These are phyloP conservation scores for Monocercomonoides exilis DNA, from an alignment of 78 protist species.

Conservation along the genomic window DNA sequence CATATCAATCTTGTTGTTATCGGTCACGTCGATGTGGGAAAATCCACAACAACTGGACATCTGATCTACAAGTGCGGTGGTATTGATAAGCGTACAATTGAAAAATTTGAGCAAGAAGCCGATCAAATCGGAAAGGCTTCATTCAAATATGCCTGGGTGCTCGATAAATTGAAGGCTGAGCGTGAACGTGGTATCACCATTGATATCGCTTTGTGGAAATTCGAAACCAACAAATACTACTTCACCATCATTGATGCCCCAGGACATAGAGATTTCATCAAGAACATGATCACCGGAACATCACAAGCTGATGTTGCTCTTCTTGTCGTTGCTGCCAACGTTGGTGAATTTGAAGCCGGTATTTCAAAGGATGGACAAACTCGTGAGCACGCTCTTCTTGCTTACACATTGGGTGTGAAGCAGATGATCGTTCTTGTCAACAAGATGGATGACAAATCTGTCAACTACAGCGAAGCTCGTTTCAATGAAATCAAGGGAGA, in stretches of 20 bases:
- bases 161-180: slow-evolving; percentile 29
- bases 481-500: slow-evolving; percentile 43
- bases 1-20: slow-evolving; percentile 42
- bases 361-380: slow-evolving; percentile 31
- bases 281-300: slow-evolving; percentile 43
- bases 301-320: slow-evolving; percentile 38
- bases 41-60: slow-evolving; percentile 91
- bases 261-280: slow-evolving; percentile 39
- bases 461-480: slow-evolving; percentile 8
- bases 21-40: slow-evolving; percentile 92
- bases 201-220: slow-evolving; percentile 30
- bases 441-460: slow-evolving; percentile 36
- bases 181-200: slow-evolving; percentile 46
- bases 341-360: slow-evolving; percentile 39
- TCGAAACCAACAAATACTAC: slow-evolving; percentile 29
- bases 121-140: slow-evolving; percentile 25
- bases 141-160: slow-evolving; percentile 40
- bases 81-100: slow-evolving; percentile 69
- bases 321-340: slow-evolving; percentile 32
- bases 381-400: slow-evolving; percentile 35
- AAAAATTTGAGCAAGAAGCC: slow-evolving; percentile 24
- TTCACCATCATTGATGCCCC: slow-evolving; percentile 42
- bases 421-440: slow-evolving; percentile 34
- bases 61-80: slow-evolving; percentile 94
- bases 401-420: slow-evolving; percentile 17